A percentile compares a stretch with the other conserved stretches of the same genome.
These are phyloP conservation scores for Microglena sp. DNA, from an alignment of 139 green algal genomes.

Conservation along the genomic window DNA sequence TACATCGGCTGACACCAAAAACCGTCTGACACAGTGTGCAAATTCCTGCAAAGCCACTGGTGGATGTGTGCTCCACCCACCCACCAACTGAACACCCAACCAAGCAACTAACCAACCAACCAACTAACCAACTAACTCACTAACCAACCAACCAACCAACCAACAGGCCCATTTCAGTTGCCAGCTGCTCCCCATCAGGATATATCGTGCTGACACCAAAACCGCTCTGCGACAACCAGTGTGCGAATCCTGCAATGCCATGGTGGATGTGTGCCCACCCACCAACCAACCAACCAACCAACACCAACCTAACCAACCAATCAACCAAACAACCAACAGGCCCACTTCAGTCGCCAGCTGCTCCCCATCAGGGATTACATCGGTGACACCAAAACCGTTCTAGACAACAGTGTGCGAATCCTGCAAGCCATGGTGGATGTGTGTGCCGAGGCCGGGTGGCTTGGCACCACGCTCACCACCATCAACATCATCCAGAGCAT, in stretches of 20 bases:
- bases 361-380: constrained; percentile 91
- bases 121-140: no score
- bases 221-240: background rate
- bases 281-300: background rate
- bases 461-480: constrained; percentile 56
- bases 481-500: constrained; percentile 80
- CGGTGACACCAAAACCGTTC: constrained; percentile 83
- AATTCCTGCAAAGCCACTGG: no score
- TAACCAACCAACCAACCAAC: no score
- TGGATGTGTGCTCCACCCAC: background rate
- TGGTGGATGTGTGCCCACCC: background rate
- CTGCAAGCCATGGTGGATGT: constrained; percentile 90
- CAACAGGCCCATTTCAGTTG: no score
- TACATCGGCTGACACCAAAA: no score
- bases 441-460: constrained; percentile 65
- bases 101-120: no score
- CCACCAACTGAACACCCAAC: background rate
- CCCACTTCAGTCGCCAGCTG: constrained; percentile 68
- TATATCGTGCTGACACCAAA: background rate
- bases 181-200: background rate
- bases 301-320: background rate
- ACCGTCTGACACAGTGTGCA: no score
- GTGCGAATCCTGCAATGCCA: background rate
- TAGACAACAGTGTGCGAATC: constrained; percentile 88
- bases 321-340: constrained; percentile 35